These are phyloP conservation scores for Leptographium galeiforme DNA, from an alignment of 2,329 filamentous ascomycete species.

Conservation along the genomic window DNA sequence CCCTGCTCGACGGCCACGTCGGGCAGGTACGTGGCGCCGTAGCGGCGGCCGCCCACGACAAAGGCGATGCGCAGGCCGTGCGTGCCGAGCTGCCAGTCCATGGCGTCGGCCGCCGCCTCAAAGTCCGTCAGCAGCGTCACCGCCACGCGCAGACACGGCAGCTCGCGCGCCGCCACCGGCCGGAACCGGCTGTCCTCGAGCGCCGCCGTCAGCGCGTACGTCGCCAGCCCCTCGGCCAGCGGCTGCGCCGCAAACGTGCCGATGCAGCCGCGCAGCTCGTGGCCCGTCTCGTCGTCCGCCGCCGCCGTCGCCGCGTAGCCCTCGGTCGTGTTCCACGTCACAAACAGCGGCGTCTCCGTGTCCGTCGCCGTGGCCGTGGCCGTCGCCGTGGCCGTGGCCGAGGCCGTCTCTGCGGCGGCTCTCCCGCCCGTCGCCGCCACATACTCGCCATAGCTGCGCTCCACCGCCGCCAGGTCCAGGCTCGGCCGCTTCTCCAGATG, in stretches of 20 bases:
- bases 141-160: slow-evolving; percentile 46
- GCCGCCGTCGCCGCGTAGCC: slow-evolving; percentile 18
- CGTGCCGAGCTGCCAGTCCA: slow-evolving; percentile 77
- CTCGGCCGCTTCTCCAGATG: slow-evolving; percentile 58
- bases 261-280: slow-evolving; percentile 80
- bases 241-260: slow-evolving; percentile 78
- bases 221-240: slow-evolving; percentile 57
- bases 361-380: slow-evolving; percentile 22
- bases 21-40: slow-evolving; percentile 75
- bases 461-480: slow-evolving; percentile 53
- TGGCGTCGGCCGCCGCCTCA: slow-evolving; percentile 52
- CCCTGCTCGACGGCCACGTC: slow-evolving; percentile 87
- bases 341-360: slow-evolving; percentile 63
- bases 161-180: slow-evolving; percentile 38
- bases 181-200: slow-evolving; percentile 50
- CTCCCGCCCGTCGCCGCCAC: slow-evolving; percentile 14
- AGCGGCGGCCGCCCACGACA: slow-evolving; percentile 55
- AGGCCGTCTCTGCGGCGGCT: no score
- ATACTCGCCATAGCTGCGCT: slow-evolving; percentile 47
- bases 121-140: slow-evolving; percentile 82
- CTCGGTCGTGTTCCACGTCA: slow-evolving; percentile 76
- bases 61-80: slow-evolving; percentile 87
- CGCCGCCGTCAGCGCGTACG: slow-evolving; percentile 72
- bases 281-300: slow-evolving; percentile 33
- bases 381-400: no score